phyloP scores from a whole-genome alignment of 1,139 yeast species.

The Wickerhamomyces sp. region DNA sequence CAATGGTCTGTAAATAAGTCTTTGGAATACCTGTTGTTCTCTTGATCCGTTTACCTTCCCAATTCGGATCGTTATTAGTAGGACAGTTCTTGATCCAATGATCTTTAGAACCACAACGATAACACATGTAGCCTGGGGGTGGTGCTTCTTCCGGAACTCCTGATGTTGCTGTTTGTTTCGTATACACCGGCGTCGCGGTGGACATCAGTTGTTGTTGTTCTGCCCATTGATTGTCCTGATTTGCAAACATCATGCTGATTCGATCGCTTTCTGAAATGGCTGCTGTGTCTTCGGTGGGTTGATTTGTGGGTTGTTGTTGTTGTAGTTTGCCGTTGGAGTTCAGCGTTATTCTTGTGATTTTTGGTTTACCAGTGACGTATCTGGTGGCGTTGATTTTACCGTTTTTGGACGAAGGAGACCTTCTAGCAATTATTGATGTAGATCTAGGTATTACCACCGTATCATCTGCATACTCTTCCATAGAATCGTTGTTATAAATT shows the following conservation, averaged over 20 bases:
- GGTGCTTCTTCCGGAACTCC: slow-evolving; percentile 49
- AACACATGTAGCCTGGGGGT: slow-evolving; percentile 94
- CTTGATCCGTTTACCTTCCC: slow-evolving; percentile 87
- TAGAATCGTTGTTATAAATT: slow-evolving; percentile 72
- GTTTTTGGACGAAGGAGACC: slow-evolving; percentile 67
- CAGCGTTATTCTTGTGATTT: slow-evolving; percentile 42
- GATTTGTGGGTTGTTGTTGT: slow-evolving; percentile 22
- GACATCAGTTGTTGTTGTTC: slow-evolving; percentile 91
- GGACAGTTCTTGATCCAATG: slow-evolving; percentile 98
- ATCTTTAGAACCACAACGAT: slow-evolving; percentile 93
- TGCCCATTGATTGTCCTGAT: slow-evolving; percentile 91
- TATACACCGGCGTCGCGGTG: slow-evolving; percentile 58
- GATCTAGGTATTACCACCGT: slow-evolving; percentile 80
- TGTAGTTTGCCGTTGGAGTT: slow-evolving; percentile 17
- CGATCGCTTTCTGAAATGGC: slow-evolving; percentile 76
- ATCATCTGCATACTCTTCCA: slow-evolving; percentile 84
- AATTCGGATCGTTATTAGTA: slow-evolving; percentile 84
- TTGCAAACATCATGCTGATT: slow-evolving; percentile 86
- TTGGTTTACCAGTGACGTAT: slow-evolving; percentile 82
- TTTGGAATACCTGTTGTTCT: slow-evolving; percentile 97
- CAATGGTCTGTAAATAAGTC: slow-evolving; percentile 76
- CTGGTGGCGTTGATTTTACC: slow-evolving; percentile 65
- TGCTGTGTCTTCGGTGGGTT: slow-evolving; percentile 28
- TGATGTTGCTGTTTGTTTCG: slow-evolving; percentile 37
- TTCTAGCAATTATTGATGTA: slow-evolving; percentile 70